Base-by-base conservation (phyloP, 441 rosid species). In the Erodium trifolium region DNA sequence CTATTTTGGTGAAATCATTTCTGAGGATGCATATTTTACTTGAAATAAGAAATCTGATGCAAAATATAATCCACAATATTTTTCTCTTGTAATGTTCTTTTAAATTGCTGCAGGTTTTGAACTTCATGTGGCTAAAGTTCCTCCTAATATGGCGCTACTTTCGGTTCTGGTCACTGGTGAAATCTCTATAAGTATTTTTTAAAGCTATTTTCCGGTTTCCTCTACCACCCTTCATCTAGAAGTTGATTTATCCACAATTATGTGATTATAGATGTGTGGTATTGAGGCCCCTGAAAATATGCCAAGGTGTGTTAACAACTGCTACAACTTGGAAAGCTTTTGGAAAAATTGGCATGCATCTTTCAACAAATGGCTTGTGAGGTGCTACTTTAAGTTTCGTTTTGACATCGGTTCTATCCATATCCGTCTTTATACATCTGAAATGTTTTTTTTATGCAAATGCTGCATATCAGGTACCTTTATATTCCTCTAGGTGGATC, bases 291-390 rank as follows among this genome's bases (percentile, higher is more conserved):
- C 89, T 67, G 99, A 93, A 78, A 91, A 91, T 76, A 88, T 93
- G 99, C 92, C 99, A 9, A 88, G 82, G 77, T 93, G 99, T 76
- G 77, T 93, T 41, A 91, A 93, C 76, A 93, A 91, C 83, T 93
- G 99, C 78, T 82, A 87, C 78, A 85, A 84, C 78, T 76, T 93
- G 79, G 96, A 93, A 85, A 79, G 82, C 29, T 93, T 93, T 76
- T 93, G 99, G 99, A 93, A 91, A 90, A 91, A 82, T 65, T 93
- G 99, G 99, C 99, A 93, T 74, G 99, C 99, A 9, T 91, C 99
- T 11, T 93, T 76, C 83, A 93, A 93, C 82, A 93, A 88, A 84
- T 93, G 99, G 99, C 90, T 93, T 75, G 97, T 91, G 76, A 89
- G 99, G 99, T 91, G 76, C 71, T 71, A 55, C 62, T 66, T 64